Base-by-base conservation (phyloP, 208 protist species). In the Trypanosoma boissoni region DNA sequence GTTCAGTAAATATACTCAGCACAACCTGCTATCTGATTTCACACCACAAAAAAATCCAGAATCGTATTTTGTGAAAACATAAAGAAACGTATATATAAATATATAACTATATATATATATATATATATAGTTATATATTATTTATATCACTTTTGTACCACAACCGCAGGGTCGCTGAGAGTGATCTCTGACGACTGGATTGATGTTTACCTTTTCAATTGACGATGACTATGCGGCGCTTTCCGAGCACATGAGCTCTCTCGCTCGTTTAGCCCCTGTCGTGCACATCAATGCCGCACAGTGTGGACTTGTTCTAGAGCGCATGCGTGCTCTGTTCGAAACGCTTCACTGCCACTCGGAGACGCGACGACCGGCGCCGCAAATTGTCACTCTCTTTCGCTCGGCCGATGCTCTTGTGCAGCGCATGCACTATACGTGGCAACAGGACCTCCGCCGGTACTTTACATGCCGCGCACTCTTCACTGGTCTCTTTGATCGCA, bases 391-490 rank as follows among this genome's bases (percentile, higher is more conserved):
- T n/a, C 51, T 73, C 10, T 59, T 77, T 43, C 21, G 23, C 2
- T 26, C 64, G 10, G 64, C 64, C 9, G 64, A 72, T 41, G 54
- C 61, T 21, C 32, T 73, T 3, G 16, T 77, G 6, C 57, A 61
- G 34, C 9, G 28, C 7, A 65, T 72, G 64, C n/a, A 34, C 4
- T 50, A 60, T 46, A 59, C 48, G 29, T 86, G 69, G 80, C 41
- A 58, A 32, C 43, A 74, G 18, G 43, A 75, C 27, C 64, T 92
- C 21, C 57, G 36, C 24, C 54, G 72, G 16, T 55, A 72, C 53
- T 86, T 90, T 54, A 81, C 75, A 24, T 78, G 76, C 55, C 60
- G 46, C 7, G 42, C 41, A 1, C 52, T 74, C 31, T 93, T 93
- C 51, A 55, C 23, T 0, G 61, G 45, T 24, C 36, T 81, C 2